Conservation (phyloP, 768 basidiomycete genomes). For the Leccinum pellstonianum region DNA sequence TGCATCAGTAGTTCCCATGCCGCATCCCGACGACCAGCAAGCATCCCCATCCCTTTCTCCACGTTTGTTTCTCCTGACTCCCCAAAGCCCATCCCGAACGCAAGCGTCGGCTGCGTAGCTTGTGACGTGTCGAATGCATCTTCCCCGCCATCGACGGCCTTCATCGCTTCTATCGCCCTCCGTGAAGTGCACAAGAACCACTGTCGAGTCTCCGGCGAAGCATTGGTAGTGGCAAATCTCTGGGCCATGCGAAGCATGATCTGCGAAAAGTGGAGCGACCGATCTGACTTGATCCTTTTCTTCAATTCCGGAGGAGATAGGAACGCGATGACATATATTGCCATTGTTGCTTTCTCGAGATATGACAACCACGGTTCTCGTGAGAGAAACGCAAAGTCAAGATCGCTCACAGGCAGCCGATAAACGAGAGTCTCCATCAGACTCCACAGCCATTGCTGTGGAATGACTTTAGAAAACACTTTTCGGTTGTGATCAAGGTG, state of each 20-base stretch:
- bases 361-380: constrained; percentile 74
- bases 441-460: constrained; percentile 53
- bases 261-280: constrained; percentile 62
- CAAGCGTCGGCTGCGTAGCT: constrained; percentile 54
- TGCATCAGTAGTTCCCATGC: constrained; percentile 72
- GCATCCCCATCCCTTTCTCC: constrained; percentile 73
- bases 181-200: constrained; percentile 57
- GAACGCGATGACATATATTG: constrained; percentile 86
- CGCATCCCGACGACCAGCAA: constrained; percentile 70
- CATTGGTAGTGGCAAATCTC: constrained; percentile 50
- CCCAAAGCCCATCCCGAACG: constrained; percentile 85
- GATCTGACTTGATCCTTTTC: constrained; percentile 62
- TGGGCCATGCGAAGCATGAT: constrained; percentile 73
- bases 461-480: constrained; percentile 60
- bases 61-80: constrained; percentile 63
- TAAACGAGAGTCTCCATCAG: constrained; percentile 73
- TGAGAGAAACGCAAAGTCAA: constrained; percentile 66
- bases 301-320: constrained; percentile 76
- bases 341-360: constrained; percentile 74
- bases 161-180: constrained; percentile 74
- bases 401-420: constrained; percentile 77
- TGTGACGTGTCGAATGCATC: constrained; percentile 73
- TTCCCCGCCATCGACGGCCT: constrained; percentile 71
- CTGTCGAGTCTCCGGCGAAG: constrained; percentile 49
- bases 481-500: constrained; percentile 79